Evolutionary conservation across 2,329 filamentous ascomycete genomes (phyloP).

Genomic region (Microdochium paspali): DNA sequence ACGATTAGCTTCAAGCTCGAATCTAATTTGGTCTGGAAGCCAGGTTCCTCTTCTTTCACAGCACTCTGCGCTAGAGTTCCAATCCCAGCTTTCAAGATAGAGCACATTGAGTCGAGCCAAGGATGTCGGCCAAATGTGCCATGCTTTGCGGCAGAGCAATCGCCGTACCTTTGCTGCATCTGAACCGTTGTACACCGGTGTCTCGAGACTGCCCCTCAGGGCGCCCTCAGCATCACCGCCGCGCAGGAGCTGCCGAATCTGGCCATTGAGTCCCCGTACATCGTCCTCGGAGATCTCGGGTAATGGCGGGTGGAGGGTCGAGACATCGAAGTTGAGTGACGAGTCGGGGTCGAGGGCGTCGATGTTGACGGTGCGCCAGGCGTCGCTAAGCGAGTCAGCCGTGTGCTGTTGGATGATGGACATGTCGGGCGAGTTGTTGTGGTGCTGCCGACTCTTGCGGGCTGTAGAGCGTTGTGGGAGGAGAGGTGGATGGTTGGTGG

Average conservation of each 20-base stretch:
- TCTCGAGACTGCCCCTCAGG: conserved; percentile 74
- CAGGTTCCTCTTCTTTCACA: too few relatives aligned
- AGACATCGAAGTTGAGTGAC: conserved; percentile 80
- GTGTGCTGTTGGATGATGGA: conserved; percentile 61
- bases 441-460: background rate
- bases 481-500: conserved; percentile 1
- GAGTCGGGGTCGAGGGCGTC: conserved; percentile 87
- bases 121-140: too few relatives aligned
- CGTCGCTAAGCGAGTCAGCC: conserved; percentile 48
- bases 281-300: conserved; percentile 68
- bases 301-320: conserved; percentile 69
- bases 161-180: conserved; percentile 47
- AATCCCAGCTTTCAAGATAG: too few relatives aligned
- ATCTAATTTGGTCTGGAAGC: too few relatives aligned
- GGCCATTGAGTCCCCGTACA: conserved; percentile 66
- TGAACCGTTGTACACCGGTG: conserved; percentile 62
- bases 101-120: too few relatives aligned
- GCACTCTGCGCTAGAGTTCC: too few relatives aligned
- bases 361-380: conserved; percentile 87
- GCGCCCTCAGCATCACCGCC: conserved; percentile 84
- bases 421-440: conserved; percentile 28
- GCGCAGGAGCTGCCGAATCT: conserved; percentile 80
- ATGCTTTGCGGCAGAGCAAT: too few relatives aligned
- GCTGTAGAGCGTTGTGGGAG: background rate
- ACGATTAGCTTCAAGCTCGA: background rate